A percentile compares a stretch with the other conserved stretches of the same genome.
These are phyloP conservation scores for Penicilliopsis zonata DNA, from an alignment of 495 filamentous ascomycete genomes.

Conservation along the genomic window DNA sequence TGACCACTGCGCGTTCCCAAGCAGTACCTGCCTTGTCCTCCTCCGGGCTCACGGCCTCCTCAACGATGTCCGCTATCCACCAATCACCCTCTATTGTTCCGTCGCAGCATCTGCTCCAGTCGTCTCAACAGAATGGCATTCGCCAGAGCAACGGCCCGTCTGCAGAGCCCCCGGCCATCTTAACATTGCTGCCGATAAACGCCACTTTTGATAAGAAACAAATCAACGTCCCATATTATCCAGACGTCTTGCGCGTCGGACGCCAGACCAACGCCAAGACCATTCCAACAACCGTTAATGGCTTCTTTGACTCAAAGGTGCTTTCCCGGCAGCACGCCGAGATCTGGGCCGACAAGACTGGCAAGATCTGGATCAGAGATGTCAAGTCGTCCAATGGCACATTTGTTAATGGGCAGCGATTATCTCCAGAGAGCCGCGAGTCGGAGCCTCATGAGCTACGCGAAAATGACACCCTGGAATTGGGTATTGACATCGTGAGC, in stretches of 20 bases:
- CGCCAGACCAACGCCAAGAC: slow-evolving; percentile 96
- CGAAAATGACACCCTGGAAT: slow-evolving; percentile 76
- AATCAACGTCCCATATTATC: slow-evolving; percentile 78
- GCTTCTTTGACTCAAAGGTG: slow-evolving; percentile 96
- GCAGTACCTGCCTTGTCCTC: slow-evolving; percentile 50
- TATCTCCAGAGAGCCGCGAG: slow-evolving; percentile 88
- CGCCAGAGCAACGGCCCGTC: slow-evolving; percentile 42
- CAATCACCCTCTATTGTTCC: slow-evolving; percentile 62
- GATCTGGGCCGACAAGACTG: slow-evolving; percentile 80
- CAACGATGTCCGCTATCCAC: slow-evolving; percentile 61
- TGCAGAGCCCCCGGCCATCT: slow-evolving; percentile 54
- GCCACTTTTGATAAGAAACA: slow-evolving; percentile 95
- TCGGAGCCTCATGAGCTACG: slow-evolving; percentile 88
- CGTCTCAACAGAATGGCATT: slow-evolving; percentile 51
- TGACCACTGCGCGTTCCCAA: slow-evolving; percentile 50
- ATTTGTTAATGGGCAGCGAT: slow-evolving; percentile 84
- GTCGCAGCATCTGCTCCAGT: slow-evolving; percentile 53
- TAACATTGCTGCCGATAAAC: slow-evolving; percentile 77
- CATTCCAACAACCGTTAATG: slow-evolving; percentile 75
- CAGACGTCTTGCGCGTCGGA: slow-evolving; percentile 83
- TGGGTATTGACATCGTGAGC: slow-evolving; percentile 96
- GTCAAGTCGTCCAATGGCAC: slow-evolving; percentile 98
- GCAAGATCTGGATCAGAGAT: slow-evolving; percentile 92
- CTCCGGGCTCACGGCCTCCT: slow-evolving; percentile 53
- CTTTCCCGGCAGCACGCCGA: slow-evolving; percentile 93